Conservation (phyloP, 495 filamentous ascomycete genomes). For the Sphaerosporella brunnea region DNA sequence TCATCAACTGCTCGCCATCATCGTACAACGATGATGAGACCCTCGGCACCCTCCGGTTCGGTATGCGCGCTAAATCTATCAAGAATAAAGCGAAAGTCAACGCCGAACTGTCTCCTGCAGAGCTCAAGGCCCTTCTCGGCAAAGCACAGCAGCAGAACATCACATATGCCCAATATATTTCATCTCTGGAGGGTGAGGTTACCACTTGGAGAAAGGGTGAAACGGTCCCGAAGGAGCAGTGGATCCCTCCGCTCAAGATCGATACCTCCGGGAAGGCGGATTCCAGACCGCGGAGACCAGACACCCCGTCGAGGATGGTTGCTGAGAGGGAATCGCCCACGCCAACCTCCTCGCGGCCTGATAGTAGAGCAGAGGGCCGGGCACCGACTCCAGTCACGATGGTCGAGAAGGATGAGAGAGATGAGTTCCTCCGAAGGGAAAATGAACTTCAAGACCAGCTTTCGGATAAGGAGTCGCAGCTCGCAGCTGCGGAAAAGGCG, state of each 20-base stretch:
- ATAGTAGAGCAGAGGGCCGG: constrained; percentile 27
- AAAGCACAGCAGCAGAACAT: constrained; percentile 82
- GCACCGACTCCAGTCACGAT: constrained; percentile 43
- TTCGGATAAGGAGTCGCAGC: constrained; percentile 72
- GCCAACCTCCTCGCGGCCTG: constrained; percentile 51
- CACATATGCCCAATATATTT: constrained; percentile 71
- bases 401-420: constrained; percentile 91
- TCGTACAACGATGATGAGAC: constrained; percentile 98
- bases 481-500: constrained; percentile 57
- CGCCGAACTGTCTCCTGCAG: constrained; percentile 83
- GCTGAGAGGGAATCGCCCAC: constrained; percentile 34
- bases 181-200: constrained; percentile 70
- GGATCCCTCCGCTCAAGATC: constrained; percentile 40
- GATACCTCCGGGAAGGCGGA: constrained; percentile 46
- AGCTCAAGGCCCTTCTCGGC: constrained; percentile 77
- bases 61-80: constrained; percentile 92
- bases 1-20: constrained; percentile 95
- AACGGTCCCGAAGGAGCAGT: constrained; percentile 68
- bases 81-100: constrained; percentile 99
- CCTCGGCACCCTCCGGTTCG: constrained; percentile 79
- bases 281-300: constrained; percentile 44
- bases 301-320: constrained; percentile 65
- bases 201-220: constrained; percentile 76
- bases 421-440: constrained; percentile 87
- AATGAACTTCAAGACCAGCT: constrained; percentile 95